A percentile compares a stretch with the other conserved stretches of the same genome.
phyloP scores from a whole-genome alignment of 208 protist species.

The Vickermania ingenoplastis region DNA sequence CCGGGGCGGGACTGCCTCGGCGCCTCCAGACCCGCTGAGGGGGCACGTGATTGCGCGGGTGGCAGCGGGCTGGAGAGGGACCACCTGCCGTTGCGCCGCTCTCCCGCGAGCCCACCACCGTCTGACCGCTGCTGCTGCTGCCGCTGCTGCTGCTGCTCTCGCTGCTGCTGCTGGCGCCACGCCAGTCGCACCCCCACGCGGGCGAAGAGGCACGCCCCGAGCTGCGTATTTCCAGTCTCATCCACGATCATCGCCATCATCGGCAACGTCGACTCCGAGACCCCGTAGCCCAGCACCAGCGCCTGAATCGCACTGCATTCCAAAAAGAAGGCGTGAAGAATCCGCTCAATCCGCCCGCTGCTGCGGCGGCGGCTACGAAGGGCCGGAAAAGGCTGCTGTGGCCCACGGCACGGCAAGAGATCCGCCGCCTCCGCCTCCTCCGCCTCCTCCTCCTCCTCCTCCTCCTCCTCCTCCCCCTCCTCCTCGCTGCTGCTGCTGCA shows the following conservation, averaged over 20 bases:
- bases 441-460: constrained; percentile 13
- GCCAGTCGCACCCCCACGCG: constrained; percentile 32
- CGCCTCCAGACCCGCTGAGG: background rate
- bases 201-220: constrained; percentile 75
- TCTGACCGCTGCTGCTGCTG: no score
- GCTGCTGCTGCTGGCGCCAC: background rate
- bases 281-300: constrained; percentile 51
- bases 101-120: no score
- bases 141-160: background rate
- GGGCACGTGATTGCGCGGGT: background rate
- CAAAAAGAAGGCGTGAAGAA: background rate
- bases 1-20: background rate
- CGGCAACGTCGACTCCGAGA: constrained; percentile 33
- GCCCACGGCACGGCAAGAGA: background rate
- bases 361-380: background rate
- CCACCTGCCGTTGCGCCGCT: no score
- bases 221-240: constrained; percentile 72
- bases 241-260: constrained; percentile 75
- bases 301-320: constrained; percentile 43
- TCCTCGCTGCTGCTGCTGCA: constrained; percentile 11
- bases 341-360: background rate
- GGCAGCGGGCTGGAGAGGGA: background rate
- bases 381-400: background rate
- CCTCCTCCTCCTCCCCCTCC: constrained; percentile 22
- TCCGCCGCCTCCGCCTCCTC: background rate